Percentiles rank a stretch among this genome's conserved stretches.
Evolutionary conservation across 768 basidiomycete genomes (phyloP).

Genomic region (Leccinum olivaceopallidum): DNA sequence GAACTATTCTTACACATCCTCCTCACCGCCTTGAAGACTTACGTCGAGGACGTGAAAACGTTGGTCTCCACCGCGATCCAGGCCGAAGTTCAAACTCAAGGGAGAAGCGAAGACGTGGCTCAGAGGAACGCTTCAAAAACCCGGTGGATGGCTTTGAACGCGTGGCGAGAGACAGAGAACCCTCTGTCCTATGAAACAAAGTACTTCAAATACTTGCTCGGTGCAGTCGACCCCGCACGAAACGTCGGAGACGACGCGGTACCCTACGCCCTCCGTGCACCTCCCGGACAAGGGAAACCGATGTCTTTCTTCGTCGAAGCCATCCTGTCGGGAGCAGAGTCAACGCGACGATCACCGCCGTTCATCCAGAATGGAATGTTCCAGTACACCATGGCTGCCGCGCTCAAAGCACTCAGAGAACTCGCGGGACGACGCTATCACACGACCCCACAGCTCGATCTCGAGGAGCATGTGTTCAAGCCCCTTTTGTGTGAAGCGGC

Average conservation of each 20-base stretch:
- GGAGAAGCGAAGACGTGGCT: neutral
- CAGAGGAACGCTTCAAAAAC: neutral
- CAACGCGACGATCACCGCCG: neutral
- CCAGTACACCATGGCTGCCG: neutral
- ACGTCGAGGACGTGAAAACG: too few relatives aligned
- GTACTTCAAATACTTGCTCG: neutral
- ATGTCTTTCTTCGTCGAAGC: neutral
- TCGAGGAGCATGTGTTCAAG: neutral
- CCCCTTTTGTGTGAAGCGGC: neutral
- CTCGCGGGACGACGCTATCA: neutral
- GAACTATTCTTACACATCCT: too few relatives aligned
- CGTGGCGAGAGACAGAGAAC: neutral
- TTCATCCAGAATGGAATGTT: neutral
- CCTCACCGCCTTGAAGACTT: too few relatives aligned
- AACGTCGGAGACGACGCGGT: neutral
- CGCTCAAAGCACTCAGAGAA: neutral
- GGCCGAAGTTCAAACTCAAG: too few relatives aligned
- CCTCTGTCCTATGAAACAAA: neutral
- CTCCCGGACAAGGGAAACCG: neutral
- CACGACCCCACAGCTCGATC: too few relatives aligned
- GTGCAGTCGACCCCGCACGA: neutral
- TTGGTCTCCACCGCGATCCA: too few relatives aligned
- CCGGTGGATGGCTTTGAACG: neutral
- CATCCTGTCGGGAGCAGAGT: neutral
- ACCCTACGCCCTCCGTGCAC: neutral